phyloP scores from a whole-genome alignment of 2,329 filamentous ascomycete species.

The Nemania sp. region DNA sequence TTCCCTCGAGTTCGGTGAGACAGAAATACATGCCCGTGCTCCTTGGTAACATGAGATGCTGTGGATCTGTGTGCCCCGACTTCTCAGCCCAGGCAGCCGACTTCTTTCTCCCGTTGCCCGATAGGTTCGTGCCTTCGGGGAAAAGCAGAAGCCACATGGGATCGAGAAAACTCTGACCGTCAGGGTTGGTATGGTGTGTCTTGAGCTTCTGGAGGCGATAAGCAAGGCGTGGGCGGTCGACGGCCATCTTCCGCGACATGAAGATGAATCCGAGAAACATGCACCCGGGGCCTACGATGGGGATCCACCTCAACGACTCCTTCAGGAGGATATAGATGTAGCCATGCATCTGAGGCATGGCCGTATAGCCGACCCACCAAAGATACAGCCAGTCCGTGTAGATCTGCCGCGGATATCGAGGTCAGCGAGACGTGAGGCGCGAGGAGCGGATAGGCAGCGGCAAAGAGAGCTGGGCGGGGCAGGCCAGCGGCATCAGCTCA shows the following conservation, averaged over 20 bases:
- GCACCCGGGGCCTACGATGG: conserved; percentile 79
- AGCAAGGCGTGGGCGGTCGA: conserved; percentile 75
- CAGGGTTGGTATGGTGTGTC: conserved; percentile 56
- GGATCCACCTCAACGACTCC: conserved; percentile 81
- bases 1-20: conserved; percentile 72
- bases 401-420: conserved; percentile 51
- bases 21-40: conserved; percentile 83
- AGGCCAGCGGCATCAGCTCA: conserved; percentile 38
- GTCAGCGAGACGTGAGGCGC: conserved; percentile 28
- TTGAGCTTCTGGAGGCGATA: conserved; percentile 74
- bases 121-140: conserved; percentile 84
- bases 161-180: conserved; percentile 61
- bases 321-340: conserved; percentile 91
- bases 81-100: conserved; percentile 80
- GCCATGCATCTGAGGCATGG: conserved; percentile 74
- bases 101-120: conserved; percentile 68
- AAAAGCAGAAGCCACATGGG: conserved; percentile 93
- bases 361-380: conserved; percentile 92
- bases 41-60: conserved; percentile 76
- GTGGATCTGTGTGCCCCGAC: conserved; percentile 70
- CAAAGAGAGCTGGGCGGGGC: neutral
- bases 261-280: conserved; percentile 91
- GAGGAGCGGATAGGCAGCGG: too few relatives aligned
- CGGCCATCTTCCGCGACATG: conserved; percentile 85
- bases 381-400: conserved; percentile 93